Evolutionary conservation across 257 asterid species (phyloP).

Genomic region (Capsicum baccatum): DNA sequence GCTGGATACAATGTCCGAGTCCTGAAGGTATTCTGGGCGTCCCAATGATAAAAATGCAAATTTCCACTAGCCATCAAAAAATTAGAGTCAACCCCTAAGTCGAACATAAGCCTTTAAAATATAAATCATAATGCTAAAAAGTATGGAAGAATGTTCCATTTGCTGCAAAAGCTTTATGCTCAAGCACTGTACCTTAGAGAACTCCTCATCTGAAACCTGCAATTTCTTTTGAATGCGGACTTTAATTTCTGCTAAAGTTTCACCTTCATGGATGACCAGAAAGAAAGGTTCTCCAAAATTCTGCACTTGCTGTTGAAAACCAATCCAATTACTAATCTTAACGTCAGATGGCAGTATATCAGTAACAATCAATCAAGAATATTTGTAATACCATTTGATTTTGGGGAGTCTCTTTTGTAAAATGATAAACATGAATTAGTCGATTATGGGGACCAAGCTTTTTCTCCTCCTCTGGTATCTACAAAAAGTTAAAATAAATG

Average conservation of each 20-base stretch:
- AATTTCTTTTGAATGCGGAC: constrained; percentile 83
- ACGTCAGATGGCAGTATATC: constrained; percentile 15
- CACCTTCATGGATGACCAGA: constrained; percentile 89
- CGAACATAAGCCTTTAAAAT: constrained; percentile 20
- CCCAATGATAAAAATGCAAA: constrained; percentile 90
- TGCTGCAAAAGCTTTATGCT: background rate
- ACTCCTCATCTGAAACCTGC: constrained; percentile 90
- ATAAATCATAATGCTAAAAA: background rate
- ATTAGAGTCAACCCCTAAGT: constrained; percentile 30
- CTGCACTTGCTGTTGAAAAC: constrained; percentile 73
- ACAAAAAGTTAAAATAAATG: constrained; percentile 35
- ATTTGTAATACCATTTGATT: constrained; percentile 71
- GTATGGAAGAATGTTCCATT: constrained; percentile 21
- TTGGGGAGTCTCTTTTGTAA: constrained; percentile 76
- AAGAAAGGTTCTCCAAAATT: constrained; percentile 97
- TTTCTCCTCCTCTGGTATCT: constrained; percentile 96
- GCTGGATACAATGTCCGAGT: constrained; percentile 75
- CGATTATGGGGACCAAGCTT: constrained; percentile 80
- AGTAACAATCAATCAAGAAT: constrained; percentile 27
- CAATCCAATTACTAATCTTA: constrained; percentile 11
- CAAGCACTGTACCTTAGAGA: constrained; percentile 62
- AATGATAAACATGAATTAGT: constrained; percentile 84
- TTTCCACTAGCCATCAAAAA: constrained; percentile 73
- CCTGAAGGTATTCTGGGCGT: constrained; percentile 94
- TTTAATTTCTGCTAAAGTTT: constrained; percentile 81